Percentiles rank a stretch among this genome's conserved stretches.
Conservation (phyloP, 495 filamentous ascomycete genomes). For the Penicillium antarcticum region DNA sequence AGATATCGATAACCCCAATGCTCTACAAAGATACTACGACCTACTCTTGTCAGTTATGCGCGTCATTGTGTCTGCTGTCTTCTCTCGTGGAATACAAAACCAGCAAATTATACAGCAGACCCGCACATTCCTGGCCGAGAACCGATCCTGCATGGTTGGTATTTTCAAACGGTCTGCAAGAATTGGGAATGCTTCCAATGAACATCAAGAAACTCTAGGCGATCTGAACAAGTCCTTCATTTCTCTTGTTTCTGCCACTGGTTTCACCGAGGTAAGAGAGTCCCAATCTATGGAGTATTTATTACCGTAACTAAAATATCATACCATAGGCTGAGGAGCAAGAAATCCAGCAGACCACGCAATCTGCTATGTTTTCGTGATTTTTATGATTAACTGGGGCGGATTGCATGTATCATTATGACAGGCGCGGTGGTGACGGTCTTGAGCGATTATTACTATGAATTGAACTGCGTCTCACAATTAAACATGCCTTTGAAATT, state of each 20-base stretch:
- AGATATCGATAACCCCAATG: slow-evolving; percentile 66
- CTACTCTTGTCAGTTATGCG: slow-evolving; percentile 78
- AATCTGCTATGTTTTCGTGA: slow-evolving; percentile 39
- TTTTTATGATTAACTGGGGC: not conserved
- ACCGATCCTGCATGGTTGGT: slow-evolving; percentile 74
- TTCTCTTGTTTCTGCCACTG: slow-evolving; percentile 54
- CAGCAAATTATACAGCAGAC: slow-evolving; percentile 70
- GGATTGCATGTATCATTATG: slow-evolving; percentile 17
- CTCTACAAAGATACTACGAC: slow-evolving; percentile 76
- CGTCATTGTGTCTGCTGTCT: slow-evolving; percentile 73
- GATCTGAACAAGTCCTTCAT: slow-evolving; percentile 61
- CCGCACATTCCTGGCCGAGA: slow-evolving; percentile 71
- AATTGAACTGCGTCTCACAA: slow-evolving; percentile 1
- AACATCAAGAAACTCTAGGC: slow-evolving; percentile 38
- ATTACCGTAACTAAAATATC: slow-evolving; percentile 5
- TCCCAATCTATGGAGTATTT: too few relatives aligned
- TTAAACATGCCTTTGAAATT: not conserved
- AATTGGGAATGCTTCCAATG: slow-evolving; percentile 54
- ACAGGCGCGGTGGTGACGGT: slow-evolving; percentile 16
- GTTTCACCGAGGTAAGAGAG: slow-evolving; percentile 53
- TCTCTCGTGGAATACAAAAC: slow-evolving; percentile 79
- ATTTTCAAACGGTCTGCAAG: slow-evolving; percentile 89
- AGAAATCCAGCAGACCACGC: slow-evolving; percentile 31
- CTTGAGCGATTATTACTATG: slow-evolving; percentile 16
- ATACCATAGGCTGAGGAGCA: slow-evolving; percentile 38